These are phyloP conservation scores for Spergularia marina DNA, from an alignment of 148 eudicot genomes.

Conservation along the genomic window DNA sequence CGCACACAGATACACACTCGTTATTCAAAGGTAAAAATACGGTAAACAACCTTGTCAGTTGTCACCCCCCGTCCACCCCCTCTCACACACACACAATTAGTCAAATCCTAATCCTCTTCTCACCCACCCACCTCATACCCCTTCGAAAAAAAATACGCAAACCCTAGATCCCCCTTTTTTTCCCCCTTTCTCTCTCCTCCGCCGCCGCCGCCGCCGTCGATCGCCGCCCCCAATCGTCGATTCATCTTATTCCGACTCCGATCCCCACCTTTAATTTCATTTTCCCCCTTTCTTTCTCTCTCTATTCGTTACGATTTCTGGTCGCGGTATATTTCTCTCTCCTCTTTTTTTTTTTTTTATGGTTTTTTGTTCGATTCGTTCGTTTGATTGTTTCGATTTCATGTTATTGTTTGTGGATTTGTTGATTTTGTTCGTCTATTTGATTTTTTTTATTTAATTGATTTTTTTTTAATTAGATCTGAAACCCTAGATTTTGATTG, in stretches of 20 bases:
- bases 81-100: background rate
- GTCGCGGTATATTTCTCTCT: slow-evolving; percentile 22
- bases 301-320: slow-evolving; percentile 15
- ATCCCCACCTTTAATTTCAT: background rate
- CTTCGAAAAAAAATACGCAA: slow-evolving; percentile 5
- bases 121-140: background rate
- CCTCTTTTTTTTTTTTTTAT: background rate
- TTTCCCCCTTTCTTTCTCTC: background rate
- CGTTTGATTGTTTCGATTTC: slow-evolving; percentile 4
- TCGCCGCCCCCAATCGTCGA: slow-evolving; percentile 1
- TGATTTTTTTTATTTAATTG: slow-evolving; percentile 1
- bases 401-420: background rate
- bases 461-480: background rate
- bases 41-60: background rate
- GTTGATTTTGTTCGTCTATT: background rate
- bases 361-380: background rate
- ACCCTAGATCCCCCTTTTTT: slow-evolving; percentile 34
- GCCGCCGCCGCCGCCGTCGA: slow-evolving; percentile 17
- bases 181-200: slow-evolving; percentile 17
- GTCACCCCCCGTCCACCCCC: slow-evolving; percentile 9
- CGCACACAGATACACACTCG: too few relatives aligned
- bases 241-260: background rate
- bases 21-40: background rate
- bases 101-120: slow-evolving; percentile 15
- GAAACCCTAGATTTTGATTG: slow-evolving; percentile 22